phyloP scores from a whole-genome alignment of 495 filamentous ascomycete species.

The Hypoxylon rickii region DNA sequence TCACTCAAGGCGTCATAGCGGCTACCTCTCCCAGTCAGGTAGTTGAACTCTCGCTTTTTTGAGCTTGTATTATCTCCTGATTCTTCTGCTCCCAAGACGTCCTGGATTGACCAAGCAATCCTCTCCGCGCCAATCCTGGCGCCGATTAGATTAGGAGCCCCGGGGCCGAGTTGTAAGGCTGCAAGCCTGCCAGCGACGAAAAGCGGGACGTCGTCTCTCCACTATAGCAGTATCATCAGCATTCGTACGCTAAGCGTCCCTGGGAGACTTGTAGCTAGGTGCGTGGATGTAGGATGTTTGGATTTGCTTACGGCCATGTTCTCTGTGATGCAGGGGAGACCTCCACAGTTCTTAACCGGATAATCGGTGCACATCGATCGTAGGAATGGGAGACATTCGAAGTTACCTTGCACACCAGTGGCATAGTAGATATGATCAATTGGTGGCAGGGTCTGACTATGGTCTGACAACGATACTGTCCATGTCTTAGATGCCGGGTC shows the following conservation, averaged over 20 bases:
- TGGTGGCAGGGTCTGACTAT: conserved; percentile 52
- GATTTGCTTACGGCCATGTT: conserved; percentile 45
- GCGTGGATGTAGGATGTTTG: background rate
- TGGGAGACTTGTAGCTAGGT: too few relatives aligned
- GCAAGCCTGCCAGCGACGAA: conserved; percentile 66
- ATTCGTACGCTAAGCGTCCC: too few relatives aligned
- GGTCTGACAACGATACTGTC: conserved; percentile 53
- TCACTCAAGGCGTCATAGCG: conserved; percentile 30
- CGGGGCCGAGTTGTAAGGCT: conserved; percentile 61
- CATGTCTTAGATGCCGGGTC: conserved; percentile 49
- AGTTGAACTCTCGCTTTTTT: conserved; percentile 31
- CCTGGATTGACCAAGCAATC: conserved; percentile 63
- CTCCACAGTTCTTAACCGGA: conserved; percentile 57
- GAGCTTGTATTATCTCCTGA: conserved; percentile 26
- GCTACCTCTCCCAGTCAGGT: conserved; percentile 38
- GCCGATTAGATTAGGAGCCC: conserved; percentile 65
- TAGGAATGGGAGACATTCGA: conserved; percentile 55
- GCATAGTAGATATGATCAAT: conserved; percentile 71
- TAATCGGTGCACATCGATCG: conserved; percentile 54
- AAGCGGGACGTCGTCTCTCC: conserved; percentile 62
- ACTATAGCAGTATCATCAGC: conserved; percentile 59
- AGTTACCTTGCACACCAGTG: conserved; percentile 59
- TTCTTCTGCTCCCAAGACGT: conserved; percentile 41
- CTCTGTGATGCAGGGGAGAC: conserved; percentile 64
- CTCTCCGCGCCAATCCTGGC: conserved; percentile 66